A percentile compares a stretch with the other conserved stretches of the same genome.
Evolutionary conservation across 495 filamentous ascomycete genomes (phyloP).

Genomic region (Aspergillus ellipticus): DNA sequence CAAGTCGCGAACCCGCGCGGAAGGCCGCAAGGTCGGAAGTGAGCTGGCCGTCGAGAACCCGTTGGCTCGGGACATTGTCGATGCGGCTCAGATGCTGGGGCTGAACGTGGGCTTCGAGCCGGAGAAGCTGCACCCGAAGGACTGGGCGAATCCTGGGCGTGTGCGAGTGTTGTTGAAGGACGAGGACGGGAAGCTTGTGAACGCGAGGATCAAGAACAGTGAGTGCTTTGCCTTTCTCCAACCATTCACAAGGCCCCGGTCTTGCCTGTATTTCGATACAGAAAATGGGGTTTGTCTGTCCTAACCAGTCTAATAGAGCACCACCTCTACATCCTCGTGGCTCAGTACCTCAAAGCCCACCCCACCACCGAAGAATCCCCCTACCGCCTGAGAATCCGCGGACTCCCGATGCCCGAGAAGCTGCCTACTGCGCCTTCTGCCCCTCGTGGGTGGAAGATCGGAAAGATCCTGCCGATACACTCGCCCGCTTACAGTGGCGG

Average conservation of each 20-base stretch:
- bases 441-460: slow-evolving; percentile 91
- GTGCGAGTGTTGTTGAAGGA: slow-evolving; percentile 75
- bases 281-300: background rate
- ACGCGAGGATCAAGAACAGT: slow-evolving; percentile 71
- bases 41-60: slow-evolving; percentile 77
- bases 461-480: slow-evolving; percentile 76
- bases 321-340: slow-evolving; percentile 76
- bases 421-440: slow-evolving; percentile 67
- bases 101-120: slow-evolving; percentile 82
- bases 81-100: slow-evolving; percentile 71
- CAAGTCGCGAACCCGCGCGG: slow-evolving; percentile 61
- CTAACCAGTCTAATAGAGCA: slow-evolving; percentile 53
- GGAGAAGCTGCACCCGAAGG: slow-evolving; percentile 87
- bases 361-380: slow-evolving; percentile 70
- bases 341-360: slow-evolving; percentile 67
- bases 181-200: slow-evolving; percentile 42
- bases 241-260: too few relatives aligned
- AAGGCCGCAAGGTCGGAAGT: slow-evolving; percentile 73
- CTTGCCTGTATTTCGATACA: background rate
- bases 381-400: slow-evolving; percentile 61
- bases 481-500: slow-evolving; percentile 86
- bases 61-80: slow-evolving; percentile 82
- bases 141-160: slow-evolving; percentile 94
- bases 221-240: slow-evolving; percentile 22
- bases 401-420: slow-evolving; percentile 62